These are phyloP conservation scores for Xerocomellus dryophilus DNA, from an alignment of 768 basidiomycete genomes.

Conservation along the genomic window DNA sequence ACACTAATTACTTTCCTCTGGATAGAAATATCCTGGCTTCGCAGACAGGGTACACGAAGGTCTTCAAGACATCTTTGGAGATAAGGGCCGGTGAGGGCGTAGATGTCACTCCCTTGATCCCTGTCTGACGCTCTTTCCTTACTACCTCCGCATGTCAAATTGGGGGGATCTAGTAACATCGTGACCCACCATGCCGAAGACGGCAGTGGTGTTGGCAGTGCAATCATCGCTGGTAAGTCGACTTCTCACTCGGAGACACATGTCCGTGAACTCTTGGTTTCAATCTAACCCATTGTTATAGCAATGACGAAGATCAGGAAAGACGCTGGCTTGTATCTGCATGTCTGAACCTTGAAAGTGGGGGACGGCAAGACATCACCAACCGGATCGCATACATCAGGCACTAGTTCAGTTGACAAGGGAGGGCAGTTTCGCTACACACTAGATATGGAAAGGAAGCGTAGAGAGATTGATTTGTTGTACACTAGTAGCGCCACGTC, in stretches of 20 bases:
- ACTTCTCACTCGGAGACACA: background rate
- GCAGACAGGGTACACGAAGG: slow-evolving; percentile 92
- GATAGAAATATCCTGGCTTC: slow-evolving; percentile 95
- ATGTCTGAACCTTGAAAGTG: slow-evolving; percentile 38
- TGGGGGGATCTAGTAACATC: slow-evolving; percentile 39
- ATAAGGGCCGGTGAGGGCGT: slow-evolving; percentile 77
- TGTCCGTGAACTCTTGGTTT: background rate
- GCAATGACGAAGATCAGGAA: slow-evolving; percentile 90
- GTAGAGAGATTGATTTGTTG: slow-evolving; percentile 10
- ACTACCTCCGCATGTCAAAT: slow-evolving; percentile 65
- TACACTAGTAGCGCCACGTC: slow-evolving; percentile 12
- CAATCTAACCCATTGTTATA: slow-evolving; percentile 27
- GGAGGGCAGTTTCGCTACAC: background rate
- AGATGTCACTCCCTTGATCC: background rate
- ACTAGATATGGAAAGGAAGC: slow-evolving; percentile 1
- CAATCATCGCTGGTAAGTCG: slow-evolving; percentile 82
- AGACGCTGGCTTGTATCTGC: slow-evolving; percentile 54
- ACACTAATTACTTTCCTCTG: background rate
- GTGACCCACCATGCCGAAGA: slow-evolving; percentile 42
- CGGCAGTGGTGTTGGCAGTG: slow-evolving; percentile 88
- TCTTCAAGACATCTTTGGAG: slow-evolving; percentile 91
- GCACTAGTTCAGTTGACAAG: too few species aligned
- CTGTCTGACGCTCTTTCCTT: slow-evolving; percentile 21
- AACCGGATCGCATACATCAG: background rate
- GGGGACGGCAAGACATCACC: background rate